Conservation (phyloP, 768 basidiomycete species). For the Suillus bovinus region DNA sequence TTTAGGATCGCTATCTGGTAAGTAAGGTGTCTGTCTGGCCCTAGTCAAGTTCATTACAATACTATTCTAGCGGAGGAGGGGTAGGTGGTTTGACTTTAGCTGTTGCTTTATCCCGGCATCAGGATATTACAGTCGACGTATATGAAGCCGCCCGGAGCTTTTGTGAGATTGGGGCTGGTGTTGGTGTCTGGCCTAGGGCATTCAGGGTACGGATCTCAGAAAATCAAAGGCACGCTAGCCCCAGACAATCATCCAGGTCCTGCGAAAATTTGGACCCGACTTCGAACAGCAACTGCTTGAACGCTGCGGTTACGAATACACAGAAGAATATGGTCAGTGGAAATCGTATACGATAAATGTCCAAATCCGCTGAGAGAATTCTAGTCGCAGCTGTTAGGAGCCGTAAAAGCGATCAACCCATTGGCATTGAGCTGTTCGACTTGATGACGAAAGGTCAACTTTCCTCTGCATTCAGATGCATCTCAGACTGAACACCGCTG, state of each 20-base stretch:
- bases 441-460: constrained; percentile 57
- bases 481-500: constrained; percentile 2
- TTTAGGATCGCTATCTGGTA: constrained; percentile 32
- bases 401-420: constrained; percentile 60
- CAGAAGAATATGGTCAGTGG: constrained; percentile 24
- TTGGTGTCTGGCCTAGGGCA: constrained; percentile 45
- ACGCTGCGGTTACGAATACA: constrained; percentile 20
- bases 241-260: constrained; percentile 16
- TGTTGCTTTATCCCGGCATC: constrained; percentile 37
- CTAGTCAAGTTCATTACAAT: neutral
- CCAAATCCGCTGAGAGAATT: constrained; percentile 2
- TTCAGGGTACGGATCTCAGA: constrained; percentile 22
- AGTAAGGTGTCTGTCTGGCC: constrained; percentile 10
- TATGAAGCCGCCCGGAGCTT: constrained; percentile 54
- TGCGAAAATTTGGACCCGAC: constrained; percentile 20
- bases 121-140: constrained; percentile 55
- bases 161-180: constrained; percentile 59
- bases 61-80: constrained; percentile 39
- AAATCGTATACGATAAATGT: neutral
- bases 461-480: neutral
- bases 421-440: constrained; percentile 56
- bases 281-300: constrained; percentile 20
- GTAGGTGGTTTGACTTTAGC: constrained; percentile 43
- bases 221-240: neutral
- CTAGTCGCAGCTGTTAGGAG: constrained; percentile 54